phyloP scores from a whole-genome alignment of 225 moss, liverwort and hornwort species.

The Neckera pumila region DNA sequence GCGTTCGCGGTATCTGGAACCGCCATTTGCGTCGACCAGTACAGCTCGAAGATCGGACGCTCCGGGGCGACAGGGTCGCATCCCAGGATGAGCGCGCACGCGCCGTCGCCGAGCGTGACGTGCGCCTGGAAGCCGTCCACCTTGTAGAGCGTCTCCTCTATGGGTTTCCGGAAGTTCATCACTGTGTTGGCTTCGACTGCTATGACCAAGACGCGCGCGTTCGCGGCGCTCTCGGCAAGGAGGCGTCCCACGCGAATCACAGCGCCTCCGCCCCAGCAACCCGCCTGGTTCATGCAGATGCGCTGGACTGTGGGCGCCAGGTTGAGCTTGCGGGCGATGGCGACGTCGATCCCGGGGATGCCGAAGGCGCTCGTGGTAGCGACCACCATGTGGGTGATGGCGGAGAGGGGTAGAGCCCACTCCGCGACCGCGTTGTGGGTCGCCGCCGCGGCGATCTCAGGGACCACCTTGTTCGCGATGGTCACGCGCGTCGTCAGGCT shows the following conservation, averaged over 20 bases:
- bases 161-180: slow-evolving; percentile 47
- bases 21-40: slow-evolving; percentile 29
- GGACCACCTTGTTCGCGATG: slow-evolving; percentile 28
- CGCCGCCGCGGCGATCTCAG: slow-evolving; percentile 22
- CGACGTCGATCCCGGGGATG: slow-evolving; percentile 41
- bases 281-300: slow-evolving; percentile 21
- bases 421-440: slow-evolving; percentile 6
- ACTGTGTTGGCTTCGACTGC: slow-evolving; percentile 35
- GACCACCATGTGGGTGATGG: slow-evolving; percentile 45
- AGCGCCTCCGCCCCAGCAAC: slow-evolving; percentile 40
- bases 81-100: slow-evolving; percentile 29
- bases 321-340: slow-evolving; percentile 18
- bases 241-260: slow-evolving; percentile 32
- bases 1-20: not conserved
- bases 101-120: slow-evolving; percentile 28
- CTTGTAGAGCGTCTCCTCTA: slow-evolving; percentile 7
- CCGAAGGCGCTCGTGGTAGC: slow-evolving; percentile 13
- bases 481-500: slow-evolving; percentile 31
- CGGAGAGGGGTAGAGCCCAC: slow-evolving; percentile 27
- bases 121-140: slow-evolving; percentile 29
- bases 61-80: slow-evolving; percentile 10
- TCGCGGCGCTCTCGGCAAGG: slow-evolving; percentile 26
- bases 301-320: slow-evolving; percentile 35
- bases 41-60: slow-evolving; percentile 31
- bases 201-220: slow-evolving; percentile 34